A percentile compares a stretch with the other conserved stretches of the same genome.
Conservation (phyloP, 1,139 yeast species). For the Lodderomyces orthopsilosis region DNA sequence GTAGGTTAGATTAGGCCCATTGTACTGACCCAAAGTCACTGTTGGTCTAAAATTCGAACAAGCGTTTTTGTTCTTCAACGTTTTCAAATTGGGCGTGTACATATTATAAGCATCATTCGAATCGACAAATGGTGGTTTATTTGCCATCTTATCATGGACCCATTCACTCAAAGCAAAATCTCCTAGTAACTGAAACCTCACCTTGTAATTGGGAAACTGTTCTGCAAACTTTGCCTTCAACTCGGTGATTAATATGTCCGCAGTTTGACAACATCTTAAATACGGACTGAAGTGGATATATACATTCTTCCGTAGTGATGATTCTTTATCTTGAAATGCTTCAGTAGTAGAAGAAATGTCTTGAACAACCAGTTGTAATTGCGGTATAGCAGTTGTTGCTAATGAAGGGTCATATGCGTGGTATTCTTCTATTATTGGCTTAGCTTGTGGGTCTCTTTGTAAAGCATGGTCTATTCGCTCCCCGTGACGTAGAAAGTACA, state of each 20-base stretch:
- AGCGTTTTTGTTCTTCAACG: conserved; percentile 32
- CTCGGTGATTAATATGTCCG: conserved; percentile 37
- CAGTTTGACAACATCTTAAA: conserved; percentile 45
- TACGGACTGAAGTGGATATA: conserved; percentile 47
- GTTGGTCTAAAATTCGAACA: conserved; percentile 47
- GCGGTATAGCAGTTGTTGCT: conserved; percentile 28
- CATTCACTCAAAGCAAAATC: conserved; percentile 50
- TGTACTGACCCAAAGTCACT: conserved; percentile 45
- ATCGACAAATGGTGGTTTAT: conserved; percentile 44
- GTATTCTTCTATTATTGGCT: conserved; percentile 29
- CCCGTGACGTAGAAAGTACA: conserved; percentile 48
- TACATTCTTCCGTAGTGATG: conserved; percentile 30
- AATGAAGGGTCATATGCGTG: conserved; percentile 42
- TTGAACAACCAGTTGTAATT: conserved; percentile 29
- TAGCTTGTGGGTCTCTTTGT: conserved; percentile 23
- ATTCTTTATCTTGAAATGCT: conserved; percentile 22
- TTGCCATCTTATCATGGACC: conserved; percentile 46
- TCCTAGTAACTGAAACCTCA: conserved; percentile 41
- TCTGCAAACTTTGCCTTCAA: conserved; percentile 24
- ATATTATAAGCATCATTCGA: conserved; percentile 48
- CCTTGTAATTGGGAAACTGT: conserved; percentile 31
- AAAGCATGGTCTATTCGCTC: conserved; percentile 42
- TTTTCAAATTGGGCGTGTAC: conserved; percentile 46
- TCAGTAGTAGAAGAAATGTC: conserved; percentile 26
- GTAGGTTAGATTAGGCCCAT: conserved; percentile 43